Conservation (phyloP, 768 basidiomycete genomes). For the Chalciporus pseudorubinellus region DNA sequence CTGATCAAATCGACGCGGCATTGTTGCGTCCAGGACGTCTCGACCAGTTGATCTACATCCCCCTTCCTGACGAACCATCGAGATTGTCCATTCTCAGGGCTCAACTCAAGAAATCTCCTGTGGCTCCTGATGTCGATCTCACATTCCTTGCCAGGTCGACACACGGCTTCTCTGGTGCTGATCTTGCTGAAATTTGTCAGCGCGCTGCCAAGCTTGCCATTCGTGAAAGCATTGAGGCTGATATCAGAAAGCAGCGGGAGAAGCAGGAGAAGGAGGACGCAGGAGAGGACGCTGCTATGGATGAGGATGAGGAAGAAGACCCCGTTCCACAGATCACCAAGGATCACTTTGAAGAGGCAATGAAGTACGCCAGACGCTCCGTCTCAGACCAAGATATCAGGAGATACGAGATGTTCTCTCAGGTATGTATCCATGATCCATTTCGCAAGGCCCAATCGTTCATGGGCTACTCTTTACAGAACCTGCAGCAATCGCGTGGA, state of each 20-base stretch:
- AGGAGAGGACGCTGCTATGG: conserved; percentile 63
- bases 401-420: conserved; percentile 97
- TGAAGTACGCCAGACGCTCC: conserved; percentile 95
- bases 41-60: conserved; percentile 99
- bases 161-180: conserved; percentile 98
- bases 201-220: conserved; percentile 97
- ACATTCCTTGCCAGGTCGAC: conserved; percentile 86
- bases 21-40: conserved; percentile 96
- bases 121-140: conserved; percentile 81
- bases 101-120: conserved; percentile 86
- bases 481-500: conserved; percentile 85
- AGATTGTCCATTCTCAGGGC: conserved; percentile 91
- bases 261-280: conserved; percentile 79
- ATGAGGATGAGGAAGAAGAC: conserved; percentile 72
- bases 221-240: conserved; percentile 89
- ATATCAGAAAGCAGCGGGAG: conserved; percentile 78
- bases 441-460: neutral
- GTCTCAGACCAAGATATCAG: conserved; percentile 96
- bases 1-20: conserved; percentile 93
- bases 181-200: conserved; percentile 99
- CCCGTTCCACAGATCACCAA: conserved; percentile 86
- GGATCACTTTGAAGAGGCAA: conserved; percentile 98
- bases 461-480: conserved; percentile 43
- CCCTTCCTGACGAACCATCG: conserved; percentile 91
- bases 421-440: conserved; percentile 48